Conservation (phyloP, 495 filamentous ascomycete genomes). For the Sordaria brevicollis region DNA sequence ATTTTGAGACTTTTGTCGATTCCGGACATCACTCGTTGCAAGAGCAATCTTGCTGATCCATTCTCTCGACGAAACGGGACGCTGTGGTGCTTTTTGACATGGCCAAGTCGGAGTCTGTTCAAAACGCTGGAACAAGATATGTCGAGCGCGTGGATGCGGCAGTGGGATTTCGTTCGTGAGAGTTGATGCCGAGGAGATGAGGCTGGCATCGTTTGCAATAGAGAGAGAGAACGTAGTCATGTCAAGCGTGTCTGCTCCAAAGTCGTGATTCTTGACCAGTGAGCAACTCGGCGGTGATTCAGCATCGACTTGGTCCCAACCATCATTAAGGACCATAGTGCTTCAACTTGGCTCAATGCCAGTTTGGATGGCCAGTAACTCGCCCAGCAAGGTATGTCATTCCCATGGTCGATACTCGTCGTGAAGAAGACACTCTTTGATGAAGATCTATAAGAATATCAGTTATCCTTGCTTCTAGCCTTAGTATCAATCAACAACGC, state of each 20-base stretch:
- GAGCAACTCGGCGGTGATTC: background rate
- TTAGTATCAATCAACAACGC: background rate
- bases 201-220: background rate
- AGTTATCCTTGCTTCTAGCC: background rate
- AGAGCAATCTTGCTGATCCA: background rate
- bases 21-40: too few species aligned
- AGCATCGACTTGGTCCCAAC: background rate
- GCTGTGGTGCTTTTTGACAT: background rate
- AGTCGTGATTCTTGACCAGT: background rate
- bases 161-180: background rate
- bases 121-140: background rate
- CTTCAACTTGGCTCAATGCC: background rate
- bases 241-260: background rate
- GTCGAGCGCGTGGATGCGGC: background rate
- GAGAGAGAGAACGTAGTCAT: background rate
- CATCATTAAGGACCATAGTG: background rate
- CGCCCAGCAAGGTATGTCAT: background rate
- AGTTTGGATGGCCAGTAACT: background rate
- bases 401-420: background rate
- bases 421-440: background rate
- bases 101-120: background rate
- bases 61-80: background rate
- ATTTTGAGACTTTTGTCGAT: background rate
- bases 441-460: background rate
- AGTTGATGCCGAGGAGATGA: background rate